Evolutionary conservation across 495 filamentous ascomycete species (phyloP).

Genomic region (Podospora fimiseda): DNA sequence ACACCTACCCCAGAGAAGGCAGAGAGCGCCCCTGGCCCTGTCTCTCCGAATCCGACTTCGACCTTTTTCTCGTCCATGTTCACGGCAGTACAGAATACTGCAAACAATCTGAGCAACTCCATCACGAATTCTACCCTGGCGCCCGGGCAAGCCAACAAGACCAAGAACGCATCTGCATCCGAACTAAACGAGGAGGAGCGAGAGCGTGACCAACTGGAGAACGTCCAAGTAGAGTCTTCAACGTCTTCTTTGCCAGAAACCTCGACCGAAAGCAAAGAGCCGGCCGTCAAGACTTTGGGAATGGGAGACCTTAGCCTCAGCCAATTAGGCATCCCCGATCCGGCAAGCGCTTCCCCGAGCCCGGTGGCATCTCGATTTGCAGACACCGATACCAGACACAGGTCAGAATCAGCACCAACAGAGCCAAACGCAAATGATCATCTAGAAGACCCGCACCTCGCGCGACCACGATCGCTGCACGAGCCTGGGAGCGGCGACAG

Average conservation of each 20-base stretch:
- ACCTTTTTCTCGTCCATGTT: conserved; percentile 94
- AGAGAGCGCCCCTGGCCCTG: conserved; percentile 17
- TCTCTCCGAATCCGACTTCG: conserved; percentile 33
- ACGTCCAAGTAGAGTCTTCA: conserved; percentile 42
- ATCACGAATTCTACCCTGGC: conserved; percentile 57
- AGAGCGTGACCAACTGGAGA: conserved; percentile 38
- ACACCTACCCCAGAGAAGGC: conserved; percentile 58
- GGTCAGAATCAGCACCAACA: conserved; percentile 41
- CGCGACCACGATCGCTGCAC: conserved; percentile 37
- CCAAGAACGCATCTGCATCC: conserved; percentile 25
- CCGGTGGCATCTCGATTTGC: conserved; percentile 37
- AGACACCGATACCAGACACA: conserved; percentile 33
- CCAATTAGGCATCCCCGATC: conserved; percentile 65
- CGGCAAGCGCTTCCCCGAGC: conserved; percentile 34
- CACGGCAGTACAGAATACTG: conserved; percentile 88
- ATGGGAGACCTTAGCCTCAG: conserved; percentile 81
- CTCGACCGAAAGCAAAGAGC: conserved; percentile 54
- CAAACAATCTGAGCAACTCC: conserved; percentile 74
- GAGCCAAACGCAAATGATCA: conserved; percentile 27
- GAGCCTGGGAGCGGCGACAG: conserved; percentile 49
- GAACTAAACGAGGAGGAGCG: conserved; percentile 23
- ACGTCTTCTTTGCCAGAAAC: conserved; percentile 23
- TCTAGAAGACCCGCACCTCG: conserved; percentile 26
- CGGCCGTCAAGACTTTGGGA: conserved; percentile 84
- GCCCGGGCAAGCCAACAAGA: conserved; percentile 35